Evolutionary conservation across 2,329 filamentous ascomycete genomes (phyloP), one percentile per base, ranked within the genome.

Genomic region (Xylaria sp.): DNA sequence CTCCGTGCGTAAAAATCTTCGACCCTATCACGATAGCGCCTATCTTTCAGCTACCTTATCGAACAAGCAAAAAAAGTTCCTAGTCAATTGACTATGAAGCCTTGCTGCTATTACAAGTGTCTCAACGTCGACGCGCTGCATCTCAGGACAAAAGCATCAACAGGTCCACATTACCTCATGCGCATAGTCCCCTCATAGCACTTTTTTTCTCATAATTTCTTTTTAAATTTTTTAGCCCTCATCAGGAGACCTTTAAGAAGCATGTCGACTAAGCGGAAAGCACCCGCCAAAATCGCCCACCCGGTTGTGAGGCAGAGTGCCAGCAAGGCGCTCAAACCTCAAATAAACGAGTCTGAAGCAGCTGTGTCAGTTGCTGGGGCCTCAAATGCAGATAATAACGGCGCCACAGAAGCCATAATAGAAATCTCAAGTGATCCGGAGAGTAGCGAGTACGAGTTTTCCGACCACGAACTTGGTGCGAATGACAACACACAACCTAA

Each of bases 241-340:
- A 27, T 48, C 32, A 60, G 27, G 32, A 1, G 34, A 17, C 51
- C 61, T 32, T 53, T 59, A 50, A 17, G 21, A 56, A 58, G 39
- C 69, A 88, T 89, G 85, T 87, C 88, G 69, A 85, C 87, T 53
- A 90, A 89, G 79, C 83, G 88, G 77, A 90, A 89, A 84, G 82
- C 85, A 65, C 81, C 86, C 68, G 82, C 83, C 70, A 86, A 85
- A 80, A 82, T 90, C 75, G 86, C 85, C 65, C 80, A 84, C 67
- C 89, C 89, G 0, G 81, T 83, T 14, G 81, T 86, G 68, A 86
- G 84, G 78, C 81, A 83, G 64, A 84, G 82, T 75, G 86, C 86
- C 66, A 88, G 86, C 76, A 77, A 82, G 19, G 75, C 82, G 2
- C 79, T 81, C 55, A 88, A 84, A 75, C 78, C 81, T 50, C 83